Evolutionary conservation across 148 eudicot species (phyloP), one percentile per base, ranked within the genome.

Genomic region (Arctostaphylos glauca): DNA sequence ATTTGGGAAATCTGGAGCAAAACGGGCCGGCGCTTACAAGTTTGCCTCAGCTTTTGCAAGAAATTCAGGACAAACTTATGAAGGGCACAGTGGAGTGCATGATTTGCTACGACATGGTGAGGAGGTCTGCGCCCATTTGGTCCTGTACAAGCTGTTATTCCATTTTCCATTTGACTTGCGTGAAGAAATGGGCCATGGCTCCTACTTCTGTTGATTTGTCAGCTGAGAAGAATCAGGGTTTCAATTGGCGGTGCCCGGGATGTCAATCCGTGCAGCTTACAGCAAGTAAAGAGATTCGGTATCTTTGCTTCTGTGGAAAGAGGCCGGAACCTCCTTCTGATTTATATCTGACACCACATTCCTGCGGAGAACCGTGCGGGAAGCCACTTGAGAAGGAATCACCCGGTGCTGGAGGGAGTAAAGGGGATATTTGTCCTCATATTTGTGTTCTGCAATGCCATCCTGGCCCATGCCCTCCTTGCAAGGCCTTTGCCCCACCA

Each of bases 31-130:
- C 78, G 79, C 88, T 64, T 67, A 60, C 44, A 49, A 86, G 86
- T 83, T 80, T 92, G 78, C 99, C 99, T 53, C 96, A 93, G 62
- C 90, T 94, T 50, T 92, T 96, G 81, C 98, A 94, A 84, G 99
- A 94, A 85, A 96, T 96, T 74, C 94, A 96, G 89, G 99, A 94
- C 38, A 94, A 96, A 89, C 88, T 96, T 49, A 84, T 83, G 21
- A 96, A 93, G 87, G 96, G 97, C 2, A 82, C 90, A 0, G 90
- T 96, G 54, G 99, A 96, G 80, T 96, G 99, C 87, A 96, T 96
- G 99, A 96, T 96, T 80, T 96, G 99, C 84, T 96, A 94, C 79
- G 97, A 96, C 67, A 94, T 93, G 99, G 97, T 96, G 76, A 85
- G 88, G 88, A 91, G 99, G 82, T 90, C 94, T 7, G 97, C 99